Percentiles rank a stretch among this genome's conserved stretches.
Conservation (phyloP, 345 rosid genomes). For the Tarenaya hassleriana region DNA sequence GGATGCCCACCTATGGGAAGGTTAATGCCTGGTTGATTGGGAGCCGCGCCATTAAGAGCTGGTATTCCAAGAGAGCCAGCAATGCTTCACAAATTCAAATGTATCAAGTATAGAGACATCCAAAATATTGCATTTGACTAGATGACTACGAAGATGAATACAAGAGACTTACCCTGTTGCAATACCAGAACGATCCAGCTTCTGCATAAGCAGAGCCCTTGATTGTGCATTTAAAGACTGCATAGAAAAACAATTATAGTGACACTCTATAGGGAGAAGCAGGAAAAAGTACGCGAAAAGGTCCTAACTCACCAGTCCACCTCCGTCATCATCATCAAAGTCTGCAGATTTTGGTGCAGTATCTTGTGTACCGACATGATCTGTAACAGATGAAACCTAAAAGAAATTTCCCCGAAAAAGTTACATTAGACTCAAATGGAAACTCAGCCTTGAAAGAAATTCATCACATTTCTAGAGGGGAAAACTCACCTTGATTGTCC, state of each 20-base stretch:
- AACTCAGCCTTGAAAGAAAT: slow-evolving; percentile 1
- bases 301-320: slow-evolving; percentile 69
- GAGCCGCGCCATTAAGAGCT: slow-evolving; percentile 49
- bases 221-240: slow-evolving; percentile 90
- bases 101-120: background rate
- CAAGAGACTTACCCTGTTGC: slow-evolving; percentile 53
- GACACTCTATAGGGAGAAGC: slow-evolving; percentile 1
- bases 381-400: slow-evolving; percentile 88
- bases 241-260: slow-evolving; percentile 8
- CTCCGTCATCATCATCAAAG: slow-evolving; percentile 95
- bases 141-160: slow-evolving; percentile 16
- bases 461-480: slow-evolving; percentile 1
- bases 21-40: slow-evolving; percentile 40
- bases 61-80: slow-evolving; percentile 66
- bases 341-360: slow-evolving; percentile 70
- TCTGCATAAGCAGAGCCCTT: slow-evolving; percentile 80
- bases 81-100: slow-evolving; percentile 38
- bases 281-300: background rate
- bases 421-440: background rate
- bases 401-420: background rate
- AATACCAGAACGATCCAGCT: slow-evolving; percentile 83
- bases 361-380: slow-evolving; percentile 78
- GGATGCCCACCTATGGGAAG: slow-evolving; percentile 48
- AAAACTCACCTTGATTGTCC: slow-evolving; percentile 67
- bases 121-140: background rate